Percentiles rank a stretch among this genome's conserved stretches.
Evolutionary conservation across 2,329 filamentous ascomycete genomes (phyloP).

Genomic region (Colletotrichum godetiae): DNA sequence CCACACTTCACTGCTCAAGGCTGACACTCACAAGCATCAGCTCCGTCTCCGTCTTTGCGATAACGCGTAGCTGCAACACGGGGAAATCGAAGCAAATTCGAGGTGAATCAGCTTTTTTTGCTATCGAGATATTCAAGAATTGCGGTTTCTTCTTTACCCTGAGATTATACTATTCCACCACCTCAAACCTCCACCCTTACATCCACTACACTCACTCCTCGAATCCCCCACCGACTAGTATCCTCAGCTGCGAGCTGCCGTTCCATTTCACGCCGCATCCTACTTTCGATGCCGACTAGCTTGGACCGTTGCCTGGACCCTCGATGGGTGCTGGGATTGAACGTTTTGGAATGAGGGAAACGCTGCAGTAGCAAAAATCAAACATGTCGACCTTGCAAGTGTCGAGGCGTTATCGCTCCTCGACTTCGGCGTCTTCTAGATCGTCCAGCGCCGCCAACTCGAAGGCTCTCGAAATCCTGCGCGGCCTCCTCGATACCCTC

Average conservation of each 20-base stretch:
- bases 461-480: conserved; percentile 70
- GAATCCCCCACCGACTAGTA: not conserved
- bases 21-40: conserved; percentile 30
- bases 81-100: not conserved
- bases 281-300: conserved; percentile 35
- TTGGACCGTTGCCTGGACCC: conserved; percentile 42
- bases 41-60: conserved; percentile 20
- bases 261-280: conserved; percentile 8
- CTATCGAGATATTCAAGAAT: conserved; percentile 43
- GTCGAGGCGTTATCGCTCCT: conserved; percentile 69
- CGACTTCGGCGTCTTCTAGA: conserved; percentile 69
- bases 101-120: not conserved
- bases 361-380: conserved; percentile 19
- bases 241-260: conserved; percentile 22
- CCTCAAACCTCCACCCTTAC: not conserved
- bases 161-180: not conserved
- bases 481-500: conserved; percentile 63
- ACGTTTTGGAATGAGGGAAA: conserved; percentile 34
- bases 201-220: not conserved
- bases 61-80: not conserved
- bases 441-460: conserved; percentile 66
- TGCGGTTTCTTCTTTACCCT: conserved; percentile 32
- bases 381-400: conserved; percentile 60
- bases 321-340: conserved; percentile 47
- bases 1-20: conserved; percentile 32